phyloP scores from a whole-genome alignment of 1,284 basidiomycete species.

The Leccinum pallidistipes region DNA sequence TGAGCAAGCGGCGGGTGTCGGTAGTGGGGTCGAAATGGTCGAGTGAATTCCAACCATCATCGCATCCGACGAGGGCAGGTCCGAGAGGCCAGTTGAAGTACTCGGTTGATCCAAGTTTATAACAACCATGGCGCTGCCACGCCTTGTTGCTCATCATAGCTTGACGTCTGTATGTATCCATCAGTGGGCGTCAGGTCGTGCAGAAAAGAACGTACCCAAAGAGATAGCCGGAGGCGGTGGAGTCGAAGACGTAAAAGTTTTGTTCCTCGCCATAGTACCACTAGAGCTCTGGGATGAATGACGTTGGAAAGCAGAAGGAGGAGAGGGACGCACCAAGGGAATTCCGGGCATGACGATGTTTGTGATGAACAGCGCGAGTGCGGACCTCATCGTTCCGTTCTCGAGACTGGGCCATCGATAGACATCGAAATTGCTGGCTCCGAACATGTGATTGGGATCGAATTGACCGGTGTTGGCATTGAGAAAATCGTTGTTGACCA shows the following conservation, averaged over 20 bases:
- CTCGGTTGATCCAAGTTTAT: slow-evolving; percentile 82
- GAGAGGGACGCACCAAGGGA: slow-evolving; percentile 53
- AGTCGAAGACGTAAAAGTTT: slow-evolving; percentile 82
- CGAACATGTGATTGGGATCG: slow-evolving; percentile 87
- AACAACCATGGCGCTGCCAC: slow-evolving; percentile 92
- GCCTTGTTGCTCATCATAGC: slow-evolving; percentile 82
- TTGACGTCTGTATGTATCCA: slow-evolving; percentile 64
- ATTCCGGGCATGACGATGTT: slow-evolving; percentile 85
- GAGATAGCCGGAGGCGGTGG: slow-evolving; percentile 83
- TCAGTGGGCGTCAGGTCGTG: neutral
- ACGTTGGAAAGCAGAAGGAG: neutral
- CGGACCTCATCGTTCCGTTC: slow-evolving; percentile 77
- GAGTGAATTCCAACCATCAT: slow-evolving; percentile 85
- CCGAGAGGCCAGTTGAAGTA: slow-evolving; percentile 90
- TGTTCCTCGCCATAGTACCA: slow-evolving; percentile 89
- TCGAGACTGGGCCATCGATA: slow-evolving; percentile 88
- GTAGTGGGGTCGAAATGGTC: slow-evolving; percentile 92
- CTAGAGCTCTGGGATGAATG: slow-evolving; percentile 36
- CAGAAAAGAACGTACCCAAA: slow-evolving; percentile 58
- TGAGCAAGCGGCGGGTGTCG: slow-evolving; percentile 69
- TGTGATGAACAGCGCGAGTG: slow-evolving; percentile 75
- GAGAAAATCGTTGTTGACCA: slow-evolving; percentile 83
- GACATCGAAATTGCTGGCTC: slow-evolving; percentile 89
- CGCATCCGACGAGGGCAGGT: slow-evolving; percentile 74
- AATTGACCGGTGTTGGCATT: slow-evolving; percentile 65